Base-by-base conservation (phyloP, 1,284 basidiomycete genomes). In the Pisolithus thermaeus region DNA sequence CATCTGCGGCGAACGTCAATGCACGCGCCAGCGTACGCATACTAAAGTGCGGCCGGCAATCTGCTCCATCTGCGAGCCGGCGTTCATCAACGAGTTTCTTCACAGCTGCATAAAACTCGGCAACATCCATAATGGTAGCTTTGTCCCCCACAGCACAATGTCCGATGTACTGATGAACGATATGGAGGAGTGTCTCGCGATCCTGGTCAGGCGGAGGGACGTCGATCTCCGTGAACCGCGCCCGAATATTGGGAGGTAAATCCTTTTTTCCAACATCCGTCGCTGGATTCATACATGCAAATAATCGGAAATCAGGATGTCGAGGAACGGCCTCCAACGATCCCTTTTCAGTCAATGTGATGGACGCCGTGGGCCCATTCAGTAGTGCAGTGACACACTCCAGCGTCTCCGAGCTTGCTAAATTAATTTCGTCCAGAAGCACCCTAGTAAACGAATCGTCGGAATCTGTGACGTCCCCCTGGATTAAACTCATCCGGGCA, bases 211-310 rank as follows among this genome's bases (percentile, higher is more conserved):
- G 96, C 12, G 96, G 83, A 12, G 90, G 84, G 3, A 98, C 95
- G 63, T 96, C 95, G 47, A 99, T 82, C 69, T 99, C 97, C 2
- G 94, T 98, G 73, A 99, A 99, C 30, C 91, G 84, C 7, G 88
- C 84, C 35, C 96, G 86, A 44, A 99, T 87, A 59, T 89, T 89
- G 1, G 90, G 84, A 9, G 93, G 92, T 1, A 99, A 83, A 61
- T 98, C 96, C 63, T 94, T 96, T 76, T 99, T 99, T 50, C 97
- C 97, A 20, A 98, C 92, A 59, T 99, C 97, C 2, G 96, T 99
- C 0, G 97, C 97, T 2, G 97, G 97, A 65, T 99, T 99, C 97
- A 99, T 99, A 67, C 97, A 99, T 2, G 94, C 95, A 63, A 99
- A 99, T 7, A 99, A 75, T 25, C 96, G 88, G 72, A 99, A 99